Conservation (phyloP, 1,284 basidiomycete genomes). For the Chalciporus piperatoides region DNA sequence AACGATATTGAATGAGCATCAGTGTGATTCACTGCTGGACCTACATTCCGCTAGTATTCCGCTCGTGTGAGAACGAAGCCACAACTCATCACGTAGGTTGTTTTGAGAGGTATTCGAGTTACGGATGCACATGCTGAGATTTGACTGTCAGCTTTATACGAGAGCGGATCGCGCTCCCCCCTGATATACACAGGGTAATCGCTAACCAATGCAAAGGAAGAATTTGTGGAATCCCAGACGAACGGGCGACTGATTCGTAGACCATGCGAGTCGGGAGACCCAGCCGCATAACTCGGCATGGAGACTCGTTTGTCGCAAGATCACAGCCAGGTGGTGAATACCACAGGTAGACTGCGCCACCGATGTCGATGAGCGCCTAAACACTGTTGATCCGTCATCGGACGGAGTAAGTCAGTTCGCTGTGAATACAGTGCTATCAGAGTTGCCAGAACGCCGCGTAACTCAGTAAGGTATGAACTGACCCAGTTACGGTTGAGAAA, state of each 20-base stretch:
- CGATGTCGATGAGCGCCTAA: neutral
- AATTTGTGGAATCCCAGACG: too few relatives aligned
- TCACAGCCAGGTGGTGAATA: neutral
- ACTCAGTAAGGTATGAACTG: too few relatives aligned
- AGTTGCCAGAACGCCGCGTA: too few relatives aligned
- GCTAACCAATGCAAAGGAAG: neutral
- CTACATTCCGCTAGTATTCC: too few relatives aligned
- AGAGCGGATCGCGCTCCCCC: neutral
- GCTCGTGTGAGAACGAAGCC: too few relatives aligned
- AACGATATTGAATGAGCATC: too few relatives aligned
- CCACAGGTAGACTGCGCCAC: neutral
- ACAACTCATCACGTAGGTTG: slow-evolving; percentile 7
- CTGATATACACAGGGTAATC: neutral
- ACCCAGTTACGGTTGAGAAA: too few relatives aligned
- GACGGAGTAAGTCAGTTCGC: neutral
- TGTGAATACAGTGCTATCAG: neutral
- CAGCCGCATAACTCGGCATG: neutral
- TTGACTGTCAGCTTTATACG: neutral
- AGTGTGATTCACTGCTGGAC: too few relatives aligned
- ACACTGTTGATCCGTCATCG: neutral
- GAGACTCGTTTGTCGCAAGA: neutral
- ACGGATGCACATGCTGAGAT: neutral
- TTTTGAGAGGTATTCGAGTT: neutral
- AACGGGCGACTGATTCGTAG: neutral
- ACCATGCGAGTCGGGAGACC: neutral